These are phyloP conservation scores for Fraxinus excelsior DNA, from an alignment of 257 asterid species.

Conservation along the genomic window DNA sequence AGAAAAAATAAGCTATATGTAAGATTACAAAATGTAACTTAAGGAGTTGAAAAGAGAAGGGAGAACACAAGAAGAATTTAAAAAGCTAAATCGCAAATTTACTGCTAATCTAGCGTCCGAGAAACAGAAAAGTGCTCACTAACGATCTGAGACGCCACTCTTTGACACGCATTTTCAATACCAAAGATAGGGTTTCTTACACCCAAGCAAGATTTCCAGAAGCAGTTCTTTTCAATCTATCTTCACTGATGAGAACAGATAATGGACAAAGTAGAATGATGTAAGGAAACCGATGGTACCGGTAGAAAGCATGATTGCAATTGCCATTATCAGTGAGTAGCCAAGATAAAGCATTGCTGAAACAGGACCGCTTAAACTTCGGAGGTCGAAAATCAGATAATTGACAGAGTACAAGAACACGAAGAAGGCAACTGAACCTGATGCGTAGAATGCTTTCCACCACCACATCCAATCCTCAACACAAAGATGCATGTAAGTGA, in stretches of 20 bases:
- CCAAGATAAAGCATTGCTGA: constrained; percentile 52
- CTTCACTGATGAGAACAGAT: constrained; percentile 52
- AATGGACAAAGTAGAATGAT: constrained; percentile 51
- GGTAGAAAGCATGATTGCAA: constrained; percentile 47
- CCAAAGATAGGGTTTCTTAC: neutral
- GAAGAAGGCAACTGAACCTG: constrained; percentile 49
- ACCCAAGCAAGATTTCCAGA: constrained; percentile 10
- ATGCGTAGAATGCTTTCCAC: constrained; percentile 58
- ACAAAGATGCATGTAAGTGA: constrained; percentile 56
- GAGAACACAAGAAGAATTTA: constrained; percentile 18
- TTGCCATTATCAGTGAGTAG: constrained; percentile 49
- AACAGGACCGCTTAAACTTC: constrained; percentile 51
- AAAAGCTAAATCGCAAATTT: constrained; percentile 31
- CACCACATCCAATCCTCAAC: constrained; percentile 64
- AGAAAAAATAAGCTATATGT: neutral
- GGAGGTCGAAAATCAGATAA: constrained; percentile 51
- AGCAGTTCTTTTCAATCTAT: constrained; percentile 32
- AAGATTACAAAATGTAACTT: neutral
- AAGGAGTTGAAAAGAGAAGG: neutral
- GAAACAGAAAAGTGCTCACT: constrained; percentile 15
- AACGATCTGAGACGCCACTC: constrained; percentile 19
- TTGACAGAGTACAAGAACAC: constrained; percentile 53
- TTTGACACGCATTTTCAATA: neutral
- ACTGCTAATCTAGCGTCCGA: constrained; percentile 29
- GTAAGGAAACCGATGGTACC: constrained; percentile 54